Evolutionary conservation across 176 grass and related monocot genomes (phyloP).

Genomic region (Raddia distichophylla): DNA sequence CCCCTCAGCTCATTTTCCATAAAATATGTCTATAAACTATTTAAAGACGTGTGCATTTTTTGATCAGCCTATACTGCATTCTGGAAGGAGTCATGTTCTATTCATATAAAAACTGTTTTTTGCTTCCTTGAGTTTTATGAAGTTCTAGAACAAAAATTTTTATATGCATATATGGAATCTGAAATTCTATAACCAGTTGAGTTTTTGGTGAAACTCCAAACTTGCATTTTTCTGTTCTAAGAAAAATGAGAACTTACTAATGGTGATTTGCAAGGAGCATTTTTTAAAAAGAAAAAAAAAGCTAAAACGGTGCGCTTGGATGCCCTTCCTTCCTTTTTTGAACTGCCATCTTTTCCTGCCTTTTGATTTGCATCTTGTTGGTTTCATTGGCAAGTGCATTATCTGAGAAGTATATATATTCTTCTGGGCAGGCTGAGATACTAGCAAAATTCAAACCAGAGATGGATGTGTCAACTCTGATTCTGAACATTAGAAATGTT

Average conservation of each 20-base stretch:
- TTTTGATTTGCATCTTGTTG: slow-evolving; percentile 7
- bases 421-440: slow-evolving; percentile 69
- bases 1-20: neutral
- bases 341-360: neutral
- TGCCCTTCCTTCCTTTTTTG: neutral
- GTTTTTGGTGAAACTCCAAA: neutral
- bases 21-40: neutral
- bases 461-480: slow-evolving; percentile 61
- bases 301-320: neutral
- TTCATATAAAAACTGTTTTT: slow-evolving; percentile 18
- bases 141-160: neutral
- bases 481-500: slow-evolving; percentile 53
- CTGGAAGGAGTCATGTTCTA: neutral
- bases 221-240: neutral
- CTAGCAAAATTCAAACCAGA: slow-evolving; percentile 85
- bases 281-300: neutral
- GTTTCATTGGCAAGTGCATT: neutral
- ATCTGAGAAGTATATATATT: slow-evolving; percentile 31
- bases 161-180: neutral
- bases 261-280: neutral
- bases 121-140: slow-evolving; percentile 2
- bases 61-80: neutral
- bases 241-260: neutral
- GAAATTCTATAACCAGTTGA: neutral
- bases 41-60: neutral